Evolutionary conservation across 208 protist genomes (phyloP).

Genomic region (Strigomonas culicis): DNA sequence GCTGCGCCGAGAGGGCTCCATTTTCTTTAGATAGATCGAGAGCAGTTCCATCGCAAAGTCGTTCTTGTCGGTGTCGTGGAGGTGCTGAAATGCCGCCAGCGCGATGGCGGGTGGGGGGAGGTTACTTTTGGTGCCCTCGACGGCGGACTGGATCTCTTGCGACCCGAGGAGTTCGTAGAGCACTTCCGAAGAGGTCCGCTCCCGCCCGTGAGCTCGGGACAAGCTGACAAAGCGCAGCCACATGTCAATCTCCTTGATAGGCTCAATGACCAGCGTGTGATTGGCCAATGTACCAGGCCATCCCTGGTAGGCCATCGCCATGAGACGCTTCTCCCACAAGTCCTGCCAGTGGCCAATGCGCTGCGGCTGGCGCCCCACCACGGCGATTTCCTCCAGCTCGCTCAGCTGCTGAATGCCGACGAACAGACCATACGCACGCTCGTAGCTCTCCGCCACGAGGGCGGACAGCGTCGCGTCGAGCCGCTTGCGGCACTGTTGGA

Average conservation of each 20-base stretch:
- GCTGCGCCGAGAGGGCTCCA: slow-evolving; percentile 22
- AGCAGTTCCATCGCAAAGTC: slow-evolving; percentile 67
- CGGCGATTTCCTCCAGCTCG: slow-evolving; percentile 98
- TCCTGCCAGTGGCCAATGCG: slow-evolving; percentile 76
- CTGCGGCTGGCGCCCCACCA: slow-evolving; percentile 60
- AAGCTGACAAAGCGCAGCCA: slow-evolving; percentile 98
- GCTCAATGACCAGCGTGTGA: slow-evolving; percentile 92
- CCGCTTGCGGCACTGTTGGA: slow-evolving; percentile 85
- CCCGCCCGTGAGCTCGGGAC: slow-evolving; percentile 86
- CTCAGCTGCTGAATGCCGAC: slow-evolving; percentile 98
- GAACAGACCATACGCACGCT: slow-evolving; percentile 96
- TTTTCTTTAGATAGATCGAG: slow-evolving; percentile 56
- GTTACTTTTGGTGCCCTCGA: background rate
- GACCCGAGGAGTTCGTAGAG: slow-evolving; percentile 83
- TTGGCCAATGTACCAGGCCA: slow-evolving; percentile 98
- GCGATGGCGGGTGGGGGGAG: slow-evolving; percentile 70
- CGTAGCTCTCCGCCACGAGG: slow-evolving; percentile 97
- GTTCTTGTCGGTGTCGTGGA: slow-evolving; percentile 80
- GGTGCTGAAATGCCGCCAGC: slow-evolving; percentile 79
- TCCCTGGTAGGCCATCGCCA: slow-evolving; percentile 92
- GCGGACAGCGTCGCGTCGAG: slow-evolving; percentile 95
- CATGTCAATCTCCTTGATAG: slow-evolving; percentile 93
- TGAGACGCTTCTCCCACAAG: slow-evolving; percentile 81
- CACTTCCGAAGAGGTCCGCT: slow-evolving; percentile 86
- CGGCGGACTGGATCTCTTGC: slow-evolving; percentile 53